phyloP scores from a whole-genome alignment of 2,329 filamentous ascomycete genomes.

The Cercospora zeae-maydis region DNA sequence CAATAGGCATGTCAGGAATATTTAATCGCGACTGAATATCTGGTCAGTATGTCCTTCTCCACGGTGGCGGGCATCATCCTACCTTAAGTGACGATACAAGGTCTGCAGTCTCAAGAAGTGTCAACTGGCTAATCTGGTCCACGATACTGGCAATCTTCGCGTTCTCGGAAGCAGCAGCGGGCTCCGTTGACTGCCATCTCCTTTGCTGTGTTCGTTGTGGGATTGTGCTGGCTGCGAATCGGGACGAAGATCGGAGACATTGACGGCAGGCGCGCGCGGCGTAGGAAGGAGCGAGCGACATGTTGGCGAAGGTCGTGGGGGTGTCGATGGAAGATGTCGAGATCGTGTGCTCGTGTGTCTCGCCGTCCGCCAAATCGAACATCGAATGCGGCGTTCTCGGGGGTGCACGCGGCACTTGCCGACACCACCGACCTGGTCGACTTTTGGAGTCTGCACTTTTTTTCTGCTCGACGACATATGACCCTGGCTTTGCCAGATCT shows the following conservation, averaged over 20 bases:
- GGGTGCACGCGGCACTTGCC: slow-evolving; percentile 4
- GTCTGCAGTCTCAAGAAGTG: slow-evolving; percentile 93
- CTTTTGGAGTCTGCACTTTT: slow-evolving; percentile 4
- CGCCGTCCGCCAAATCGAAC: background rate
- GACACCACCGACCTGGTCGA: background rate
- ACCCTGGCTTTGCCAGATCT: slow-evolving; percentile 1
- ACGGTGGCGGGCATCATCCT: slow-evolving; percentile 19
- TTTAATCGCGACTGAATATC: slow-evolving; percentile 77
- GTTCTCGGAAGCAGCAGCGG: slow-evolving; percentile 53
- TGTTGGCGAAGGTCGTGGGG: slow-evolving; percentile 27
- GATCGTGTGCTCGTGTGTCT: slow-evolving; percentile 13
- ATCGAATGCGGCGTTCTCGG: slow-evolving; percentile 5
- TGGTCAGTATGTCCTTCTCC: slow-evolving; percentile 2
- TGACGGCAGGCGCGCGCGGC: slow-evolving; percentile 46
- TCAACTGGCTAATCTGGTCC: slow-evolving; percentile 98
- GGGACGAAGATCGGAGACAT: slow-evolving; percentile 30
- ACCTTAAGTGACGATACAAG: slow-evolving; percentile 95
- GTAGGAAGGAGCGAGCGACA: slow-evolving; percentile 46
- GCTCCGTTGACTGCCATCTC: slow-evolving; percentile 84
- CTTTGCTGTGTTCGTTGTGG: slow-evolving; percentile 41
- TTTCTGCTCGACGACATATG: slow-evolving; percentile 6
- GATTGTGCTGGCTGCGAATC: slow-evolving; percentile 29
- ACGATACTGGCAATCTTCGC: slow-evolving; percentile 95
- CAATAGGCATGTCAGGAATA: slow-evolving; percentile 95
- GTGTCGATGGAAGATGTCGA: background rate